These are phyloP conservation scores for Arctium lappa DNA, from an alignment of 129 eudicot genomes.

Conservation along the genomic window DNA sequence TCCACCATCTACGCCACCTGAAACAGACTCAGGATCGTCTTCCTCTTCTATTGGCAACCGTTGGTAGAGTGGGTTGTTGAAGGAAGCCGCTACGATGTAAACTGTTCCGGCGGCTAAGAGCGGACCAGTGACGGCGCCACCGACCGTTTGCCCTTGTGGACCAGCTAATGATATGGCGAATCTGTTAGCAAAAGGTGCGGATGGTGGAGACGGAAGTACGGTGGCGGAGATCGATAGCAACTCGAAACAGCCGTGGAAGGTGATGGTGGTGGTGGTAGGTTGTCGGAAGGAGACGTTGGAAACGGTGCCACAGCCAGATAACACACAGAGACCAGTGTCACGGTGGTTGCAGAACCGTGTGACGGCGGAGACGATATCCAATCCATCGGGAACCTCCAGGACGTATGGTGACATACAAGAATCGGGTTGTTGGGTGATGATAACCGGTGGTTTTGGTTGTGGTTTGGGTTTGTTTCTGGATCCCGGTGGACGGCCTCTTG, in stretches of 20 bases:
- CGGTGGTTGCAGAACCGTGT: conserved; percentile 31
- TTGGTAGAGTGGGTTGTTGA: conserved; percentile 44
- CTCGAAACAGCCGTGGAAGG: conserved; percentile 56
- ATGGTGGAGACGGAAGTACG: conserved; percentile 27
- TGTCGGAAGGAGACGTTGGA: conserved; percentile 50
- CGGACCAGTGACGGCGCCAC: conserved; percentile 56
- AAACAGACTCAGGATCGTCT: conserved; percentile 9
- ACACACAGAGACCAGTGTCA: conserved; percentile 41
- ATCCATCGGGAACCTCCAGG: conserved; percentile 48
- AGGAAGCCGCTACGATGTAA: conserved; percentile 48
- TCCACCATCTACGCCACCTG: conserved; percentile 23
- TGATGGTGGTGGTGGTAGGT: conserved; percentile 37
- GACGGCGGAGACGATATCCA: conserved; percentile 38
- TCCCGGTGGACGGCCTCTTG: conserved; percentile 65
- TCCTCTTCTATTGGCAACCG: conserved; percentile 39
- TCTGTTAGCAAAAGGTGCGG: conserved; percentile 21
- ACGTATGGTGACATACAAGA: conserved; percentile 47
- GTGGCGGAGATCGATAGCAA: conserved; percentile 64
- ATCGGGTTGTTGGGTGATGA: conserved; percentile 38
- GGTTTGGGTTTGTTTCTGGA: conserved; percentile 64
- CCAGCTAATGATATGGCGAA: conserved; percentile 51
- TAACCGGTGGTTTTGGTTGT: conserved; percentile 44
- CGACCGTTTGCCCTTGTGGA: conserved; percentile 52
- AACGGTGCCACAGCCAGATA: conserved; percentile 52
- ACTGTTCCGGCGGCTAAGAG: conserved; percentile 53